Evolutionary conservation across 2,329 filamentous ascomycete species (phyloP), one percentile per base, ranked within the genome.

Genomic region (Fusarium algeriense): DNA sequence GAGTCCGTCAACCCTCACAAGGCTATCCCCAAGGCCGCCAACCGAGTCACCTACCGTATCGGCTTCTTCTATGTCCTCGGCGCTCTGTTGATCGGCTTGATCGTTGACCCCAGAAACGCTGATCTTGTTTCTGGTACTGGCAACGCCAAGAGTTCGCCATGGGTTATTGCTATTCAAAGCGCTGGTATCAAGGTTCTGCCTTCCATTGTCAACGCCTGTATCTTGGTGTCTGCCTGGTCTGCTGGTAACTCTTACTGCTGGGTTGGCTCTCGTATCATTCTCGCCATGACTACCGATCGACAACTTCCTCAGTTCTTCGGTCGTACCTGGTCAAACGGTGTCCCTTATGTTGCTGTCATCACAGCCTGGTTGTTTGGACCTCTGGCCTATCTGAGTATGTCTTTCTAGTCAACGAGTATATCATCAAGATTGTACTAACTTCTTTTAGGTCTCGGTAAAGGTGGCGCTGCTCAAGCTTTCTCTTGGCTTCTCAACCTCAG

Each of bases 401-500:
- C 12, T 2, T 2, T 4, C 4, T 5, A 14, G 26, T 6, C 28
- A 19, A 13, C 11, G 6, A 6, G 3, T 6, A 5, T 15, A 3
- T 9, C 2, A 6, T 11, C 3, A 8, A 20, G 8, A 0, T 0
- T 43, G 7, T 10, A 49, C 56, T 55, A 32, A 57, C 5, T 7
- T 28, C 11, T 7, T 13, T 0, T 3, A 75, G 73, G 73, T 59
- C 73, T 75, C 15, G 73, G 73, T 35, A 58, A 32, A 4, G 73
- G 85, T 71, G 87, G 85, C 34, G 90, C 90, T 26, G 85, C 88
- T 37, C 83, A 84, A 5, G 91, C 92, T 10, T 93, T 93, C 79
- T 85, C 84, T 56, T 93, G 91, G 89, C 92, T 93, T 77, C 86
- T 90, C 73, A 92, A 91, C 78, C 86, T 93, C 60, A 91, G 89